Evolutionary conservation across 208 protist species (phyloP).

Genomic region (Strigomonas galati): DNA sequence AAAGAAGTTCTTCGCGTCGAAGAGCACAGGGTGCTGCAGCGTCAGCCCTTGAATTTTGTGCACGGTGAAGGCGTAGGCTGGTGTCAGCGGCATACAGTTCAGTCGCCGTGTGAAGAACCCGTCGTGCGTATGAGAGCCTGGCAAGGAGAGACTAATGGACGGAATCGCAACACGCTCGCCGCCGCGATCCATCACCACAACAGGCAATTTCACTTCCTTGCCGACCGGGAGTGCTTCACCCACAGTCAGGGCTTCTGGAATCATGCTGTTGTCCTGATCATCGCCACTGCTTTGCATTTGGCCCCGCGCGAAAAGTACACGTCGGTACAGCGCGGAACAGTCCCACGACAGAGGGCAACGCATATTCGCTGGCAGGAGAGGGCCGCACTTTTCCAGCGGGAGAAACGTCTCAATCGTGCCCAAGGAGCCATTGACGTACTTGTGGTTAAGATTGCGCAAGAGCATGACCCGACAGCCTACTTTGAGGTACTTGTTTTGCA

Average conservation of each 20-base stretch:
- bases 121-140: slow-evolving; percentile 13
- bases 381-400: slow-evolving; percentile 18
- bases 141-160: slow-evolving; percentile 41
- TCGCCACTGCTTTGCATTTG: neutral
- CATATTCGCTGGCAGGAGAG: slow-evolving; percentile 43
- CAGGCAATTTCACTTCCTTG: slow-evolving; percentile 31
- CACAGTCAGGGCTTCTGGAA: neutral
- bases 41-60: slow-evolving; percentile 90
- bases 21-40: slow-evolving; percentile 59
- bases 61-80: slow-evolving; percentile 89
- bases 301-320: neutral
- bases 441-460: slow-evolving; percentile 61
- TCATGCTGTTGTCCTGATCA: neutral
- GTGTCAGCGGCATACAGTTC: slow-evolving; percentile 68
- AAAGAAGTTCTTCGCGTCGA: slow-evolving; percentile 74
- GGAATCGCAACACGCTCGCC: slow-evolving; percentile 68
- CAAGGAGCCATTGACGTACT: slow-evolving; percentile 74
- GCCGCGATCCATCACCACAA: slow-evolving; percentile 75
- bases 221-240: slow-evolving; percentile 2
- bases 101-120: slow-evolving; percentile 43
- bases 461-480: slow-evolving; percentile 88
- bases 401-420: slow-evolving; percentile 71
- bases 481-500: slow-evolving; percentile 75
- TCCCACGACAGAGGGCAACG: slow-evolving; percentile 19
- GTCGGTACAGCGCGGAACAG: slow-evolving; percentile 13